Evolutionary conservation across 2,329 filamentous ascomycete genomes (phyloP).

Genomic region (Diaporthe eres): DNA sequence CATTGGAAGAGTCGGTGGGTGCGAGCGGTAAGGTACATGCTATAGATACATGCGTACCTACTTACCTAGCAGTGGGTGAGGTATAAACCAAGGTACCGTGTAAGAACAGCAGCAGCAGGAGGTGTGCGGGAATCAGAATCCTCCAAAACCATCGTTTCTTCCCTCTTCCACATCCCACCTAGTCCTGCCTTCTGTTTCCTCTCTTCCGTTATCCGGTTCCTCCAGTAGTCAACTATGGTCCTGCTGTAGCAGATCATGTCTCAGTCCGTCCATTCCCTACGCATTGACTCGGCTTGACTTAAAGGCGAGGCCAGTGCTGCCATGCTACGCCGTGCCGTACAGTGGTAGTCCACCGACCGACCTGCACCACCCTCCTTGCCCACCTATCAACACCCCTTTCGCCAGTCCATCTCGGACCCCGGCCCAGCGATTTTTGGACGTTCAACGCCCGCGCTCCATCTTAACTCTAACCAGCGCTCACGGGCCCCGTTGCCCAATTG

Average conservation of each 20-base stretch:
- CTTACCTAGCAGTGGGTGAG: not conserved
- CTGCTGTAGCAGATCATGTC: constrained; percentile 56
- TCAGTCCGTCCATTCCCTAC: constrained; percentile 47
- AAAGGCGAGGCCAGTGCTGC: constrained; percentile 29
- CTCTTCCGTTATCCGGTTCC: constrained; percentile 26
- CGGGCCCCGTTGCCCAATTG: constrained; percentile 21
- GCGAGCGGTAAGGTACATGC: not conserved
- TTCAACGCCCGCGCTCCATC: constrained; percentile 19
- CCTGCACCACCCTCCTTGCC: constrained; percentile 20
- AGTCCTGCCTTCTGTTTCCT: not conserved
- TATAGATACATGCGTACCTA: not conserved
- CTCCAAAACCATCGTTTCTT: constrained; percentile 24
- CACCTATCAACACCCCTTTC: constrained; percentile 16
- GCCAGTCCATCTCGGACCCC: constrained; percentile 15
- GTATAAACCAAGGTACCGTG: constrained; percentile 1
- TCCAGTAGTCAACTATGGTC: constrained; percentile 12
- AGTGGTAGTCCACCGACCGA: constrained; percentile 1
- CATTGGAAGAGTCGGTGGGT: not conserved
- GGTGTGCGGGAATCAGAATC: constrained; percentile 28
- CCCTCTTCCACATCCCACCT: constrained; percentile 9
- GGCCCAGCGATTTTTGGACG: constrained; percentile 10
- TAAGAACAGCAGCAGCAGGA: not conserved
- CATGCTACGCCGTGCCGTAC: constrained; percentile 20
- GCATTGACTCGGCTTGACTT: constrained; percentile 37
- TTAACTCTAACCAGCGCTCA: constrained; percentile 22